These are phyloP conservation scores for Pedinophyceae sp. DNA, from an alignment of 139 green algal genomes.

Conservation along the genomic window DNA sequence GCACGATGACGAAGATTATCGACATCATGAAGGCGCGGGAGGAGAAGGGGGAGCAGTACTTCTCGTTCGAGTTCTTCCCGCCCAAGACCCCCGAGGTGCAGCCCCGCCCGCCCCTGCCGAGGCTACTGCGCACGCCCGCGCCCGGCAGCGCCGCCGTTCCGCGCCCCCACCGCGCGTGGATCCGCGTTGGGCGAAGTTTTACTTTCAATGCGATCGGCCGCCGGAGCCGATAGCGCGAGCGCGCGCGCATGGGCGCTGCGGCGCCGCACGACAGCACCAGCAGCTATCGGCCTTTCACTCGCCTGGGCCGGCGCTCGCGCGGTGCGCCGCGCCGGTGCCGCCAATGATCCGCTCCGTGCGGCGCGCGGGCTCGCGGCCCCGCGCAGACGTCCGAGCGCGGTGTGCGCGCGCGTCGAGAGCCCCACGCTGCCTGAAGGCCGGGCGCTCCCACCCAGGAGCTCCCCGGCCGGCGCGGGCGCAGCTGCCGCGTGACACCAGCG, in stretches of 20 bases:
- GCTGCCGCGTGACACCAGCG: too few relatives aligned
- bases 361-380: too few relatives aligned
- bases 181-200: neutral
- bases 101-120: neutral
- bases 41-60: constrained; percentile 55
- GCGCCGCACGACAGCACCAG: neutral
- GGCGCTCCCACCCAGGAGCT: too few relatives aligned
- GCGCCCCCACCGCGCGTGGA: neutral
- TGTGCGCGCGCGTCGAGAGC: too few relatives aligned
- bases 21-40: constrained; percentile 73
- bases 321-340: too few relatives aligned
- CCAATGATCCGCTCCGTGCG: too few relatives aligned
- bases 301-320: too few relatives aligned
- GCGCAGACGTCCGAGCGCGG: too few relatives aligned
- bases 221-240: neutral
- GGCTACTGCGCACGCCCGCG: neutral
- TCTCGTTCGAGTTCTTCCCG: constrained; percentile 95
- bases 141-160: neutral
- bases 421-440: too few relatives aligned
- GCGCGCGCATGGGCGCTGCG: too few relatives aligned
- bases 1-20: too few relatives aligned
- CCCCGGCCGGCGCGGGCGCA: too few relatives aligned
- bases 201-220: neutral
- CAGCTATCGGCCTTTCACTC: neutral
- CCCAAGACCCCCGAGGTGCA: constrained; percentile 75